A percentile compares a stretch with the other conserved stretches of the same genome.
Evolutionary conservation across 495 filamentous ascomycete genomes (phyloP).

Genomic region (Aspergillus cavernicola): DNA sequence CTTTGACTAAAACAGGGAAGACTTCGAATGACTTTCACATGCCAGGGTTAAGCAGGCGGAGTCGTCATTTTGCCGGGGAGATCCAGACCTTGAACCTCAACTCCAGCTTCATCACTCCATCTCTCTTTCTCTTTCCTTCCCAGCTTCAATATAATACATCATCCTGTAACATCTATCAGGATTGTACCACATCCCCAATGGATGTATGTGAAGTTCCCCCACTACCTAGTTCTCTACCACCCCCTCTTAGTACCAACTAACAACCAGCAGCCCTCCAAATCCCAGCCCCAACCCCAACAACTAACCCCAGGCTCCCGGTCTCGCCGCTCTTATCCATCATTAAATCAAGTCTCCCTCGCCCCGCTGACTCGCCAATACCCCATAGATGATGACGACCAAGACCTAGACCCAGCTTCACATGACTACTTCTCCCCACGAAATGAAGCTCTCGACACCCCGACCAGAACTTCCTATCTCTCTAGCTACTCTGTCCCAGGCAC

Average conservation of each 20-base stretch:
- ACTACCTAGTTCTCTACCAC: neutral
- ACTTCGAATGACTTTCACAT: conserved; percentile 9
- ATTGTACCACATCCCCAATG: neutral
- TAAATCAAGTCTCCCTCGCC: conserved; percentile 53
- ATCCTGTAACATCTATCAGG: neutral
- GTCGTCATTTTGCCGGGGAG: conserved; percentile 9
- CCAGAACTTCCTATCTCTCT: conserved; percentile 38
- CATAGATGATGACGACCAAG: conserved; percentile 46
- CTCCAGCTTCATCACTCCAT: conserved; percentile 1
- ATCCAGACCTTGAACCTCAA: neutral
- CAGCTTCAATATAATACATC: neutral
- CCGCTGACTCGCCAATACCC: conserved; percentile 65
- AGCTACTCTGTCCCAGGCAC: conserved; percentile 44
- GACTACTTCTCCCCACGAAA: conserved; percentile 34
- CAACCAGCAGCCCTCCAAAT: conserved; percentile 16
- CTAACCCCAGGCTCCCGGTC: conserved; percentile 37
- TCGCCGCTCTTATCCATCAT: conserved; percentile 44
- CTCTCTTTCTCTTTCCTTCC: neutral
- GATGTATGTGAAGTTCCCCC: conserved; percentile 6
- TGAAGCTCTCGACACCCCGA: conserved; percentile 17
- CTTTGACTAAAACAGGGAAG: too few species aligned
- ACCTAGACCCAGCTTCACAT: conserved; percentile 16
- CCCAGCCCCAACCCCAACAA: conserved; percentile 9
- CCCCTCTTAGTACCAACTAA: conserved; percentile 13
- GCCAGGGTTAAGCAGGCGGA: conserved; percentile 11